Base-by-base conservation (phyloP, 1,284 basidiomycete species). In the Chiua sp. region DNA sequence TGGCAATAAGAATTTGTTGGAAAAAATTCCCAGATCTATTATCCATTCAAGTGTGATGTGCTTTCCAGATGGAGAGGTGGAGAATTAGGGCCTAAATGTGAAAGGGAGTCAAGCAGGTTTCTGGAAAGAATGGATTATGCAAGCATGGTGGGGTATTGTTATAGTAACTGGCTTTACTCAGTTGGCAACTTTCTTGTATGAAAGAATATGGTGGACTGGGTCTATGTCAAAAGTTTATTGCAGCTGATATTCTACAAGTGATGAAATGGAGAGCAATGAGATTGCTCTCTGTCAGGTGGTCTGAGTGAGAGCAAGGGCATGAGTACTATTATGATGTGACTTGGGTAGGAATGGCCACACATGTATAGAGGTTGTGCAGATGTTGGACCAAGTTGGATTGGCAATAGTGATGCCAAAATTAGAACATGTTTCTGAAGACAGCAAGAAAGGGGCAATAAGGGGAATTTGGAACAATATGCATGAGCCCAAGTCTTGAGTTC, bases 1-100 rank as follows among this genome's bases (percentile, higher is more conserved):
- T 0, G 65, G 65, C 60, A 58, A 65, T 0, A 78, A 56, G 52
- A 75, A 76, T 12, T 56, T 59, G 11, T 55, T 63, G 0, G 30
- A 3, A 6, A 62, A 46, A 0, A 63, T 33, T 0, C 47, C 42
- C 0, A 63, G 28, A 0, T 10, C 23, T 0, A 46, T 32, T 1
- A 55, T 4, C 2, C 15, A 7, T 7, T 60, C 56, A 22, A 48
- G 42, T 3, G 53, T 56, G 22, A 60, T 28, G 3, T 18, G 7
- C 5, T 8, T 20, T 4, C 55, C 49, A 0, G 48, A 49, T 2
- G 5, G 0, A 7, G 51, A 56, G 1, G 3, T 3, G 50, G n/a
- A 4, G 32, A 50, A 26, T 22, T 13, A 3, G 46, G 11, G 3
- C 49, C 12, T 1, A 56, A 3, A 4, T 10, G 18, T 5, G 59